Base-by-base conservation (phyloP, 192 early-diverging fungal species). In the Endogone sp. region DNA sequence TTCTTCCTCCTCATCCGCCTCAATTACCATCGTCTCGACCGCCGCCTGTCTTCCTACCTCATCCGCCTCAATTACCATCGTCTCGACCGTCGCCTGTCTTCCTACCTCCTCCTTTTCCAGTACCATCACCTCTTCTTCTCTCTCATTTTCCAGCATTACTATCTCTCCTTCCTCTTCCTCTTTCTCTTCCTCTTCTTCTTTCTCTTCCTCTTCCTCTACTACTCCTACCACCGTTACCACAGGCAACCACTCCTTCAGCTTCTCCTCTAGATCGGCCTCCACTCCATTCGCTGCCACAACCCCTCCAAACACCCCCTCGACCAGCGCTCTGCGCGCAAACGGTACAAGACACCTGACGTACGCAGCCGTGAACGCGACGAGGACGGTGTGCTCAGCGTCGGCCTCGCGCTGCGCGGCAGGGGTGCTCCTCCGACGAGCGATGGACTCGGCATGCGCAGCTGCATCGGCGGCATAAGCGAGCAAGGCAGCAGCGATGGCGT, bases 321-420 rank as follows among this genome's bases (percentile, higher is more conserved):
- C 37, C 37, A 49, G 16, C 37, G 37, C 37, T 16, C 37, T 49
- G 9, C 37, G 66, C 22, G 74, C 49, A 56, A 60, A 79, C 10
- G 77, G 72, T 58, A 72, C 70, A 64, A 72, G 67, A 22, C 66
- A 71, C 6, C 70, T 68, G 2, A 66, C 62, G 58, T 75, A 79
- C 3, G 69, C 70, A n/a, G 73, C 29, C 2, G 49, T 28, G 68
- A 72, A 79, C 3, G 73, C 59, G 31, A 64, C 57, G 2, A 79
- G 22, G 62, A 65, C 55, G 24, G 23, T 64, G 29, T 57, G 37
- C 61, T 74, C 67, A 3, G 66, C 20, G 6, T 32, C 62, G 9
- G 63, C 59, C 29, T 68, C 62, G 23, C 71, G 65, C 55, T 28
- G 44, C 10, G 49, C 25, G 37, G 37, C 37, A 16, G 37, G 37